Conservation (phyloP, 2,329 filamentous ascomycete genomes). For the Xylaria sp. region DNA sequence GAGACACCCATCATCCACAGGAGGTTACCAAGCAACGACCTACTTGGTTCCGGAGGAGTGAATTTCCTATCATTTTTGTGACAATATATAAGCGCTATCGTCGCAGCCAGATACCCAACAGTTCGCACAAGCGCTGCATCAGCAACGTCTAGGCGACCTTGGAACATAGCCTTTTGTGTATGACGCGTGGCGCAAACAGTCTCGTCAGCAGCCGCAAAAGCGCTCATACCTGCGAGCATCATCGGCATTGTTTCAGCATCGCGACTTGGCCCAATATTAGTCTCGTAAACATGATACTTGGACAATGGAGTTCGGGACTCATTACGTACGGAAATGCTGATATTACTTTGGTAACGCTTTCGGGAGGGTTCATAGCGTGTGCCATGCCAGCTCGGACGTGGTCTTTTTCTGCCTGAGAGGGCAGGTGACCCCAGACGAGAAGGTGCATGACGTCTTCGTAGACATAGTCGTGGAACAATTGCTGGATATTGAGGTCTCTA, state of each 20-base stretch:
- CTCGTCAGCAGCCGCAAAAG: conserved; percentile 49
- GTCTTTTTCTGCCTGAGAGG: conserved; percentile 49
- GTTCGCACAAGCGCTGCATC: conserved; percentile 54
- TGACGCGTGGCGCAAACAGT: conserved; percentile 51
- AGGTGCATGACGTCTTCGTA: conserved; percentile 51
- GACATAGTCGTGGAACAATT: conserved; percentile 43
- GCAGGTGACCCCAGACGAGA: conserved; percentile 54
- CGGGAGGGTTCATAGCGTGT: conserved; percentile 44
- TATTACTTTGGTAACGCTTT: conserved; percentile 44
- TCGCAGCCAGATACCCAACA: conserved; percentile 51
- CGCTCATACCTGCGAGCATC: conserved; percentile 53
- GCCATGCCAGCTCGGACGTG: conserved; percentile 41
- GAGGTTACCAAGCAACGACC: conserved; percentile 56
- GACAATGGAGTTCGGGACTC: background rate
- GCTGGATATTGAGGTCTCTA: conserved; percentile 43
- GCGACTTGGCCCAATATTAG: conserved; percentile 31
- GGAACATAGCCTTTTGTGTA: conserved; percentile 52
- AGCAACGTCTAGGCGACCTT: conserved; percentile 50
- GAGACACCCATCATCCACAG: conserved; percentile 59
- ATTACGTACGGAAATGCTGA: conserved; percentile 45
- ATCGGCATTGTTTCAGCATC: conserved; percentile 53
- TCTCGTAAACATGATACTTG: conserved; percentile 12
- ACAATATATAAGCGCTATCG: conserved; percentile 54
- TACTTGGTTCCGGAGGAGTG: conserved; percentile 47
- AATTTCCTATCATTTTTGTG: conserved; percentile 54